Percentiles rank a stretch among this genome's conserved stretches.
Evolutionary conservation across 2,329 filamentous ascomycete species (phyloP).

Genomic region (Phialophora verrucosa): DNA sequence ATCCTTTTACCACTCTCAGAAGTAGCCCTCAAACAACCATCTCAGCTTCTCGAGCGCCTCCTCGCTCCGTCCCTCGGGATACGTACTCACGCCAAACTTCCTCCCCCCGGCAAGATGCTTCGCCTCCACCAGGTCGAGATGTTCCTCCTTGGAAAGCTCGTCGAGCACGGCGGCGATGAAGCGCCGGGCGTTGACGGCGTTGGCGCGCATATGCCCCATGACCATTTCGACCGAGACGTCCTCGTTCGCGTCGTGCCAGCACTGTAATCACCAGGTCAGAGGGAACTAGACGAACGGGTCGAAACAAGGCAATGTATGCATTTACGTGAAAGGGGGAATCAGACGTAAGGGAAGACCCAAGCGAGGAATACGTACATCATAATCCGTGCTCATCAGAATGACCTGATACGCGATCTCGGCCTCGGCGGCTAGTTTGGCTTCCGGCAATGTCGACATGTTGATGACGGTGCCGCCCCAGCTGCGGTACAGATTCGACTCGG

Average conservation of each 20-base stretch:
- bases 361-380: constrained; percentile 62
- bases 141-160: constrained; percentile 77
- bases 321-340: background rate
- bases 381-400: constrained; percentile 99
- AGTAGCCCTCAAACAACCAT: constrained; percentile 77
- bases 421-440: constrained; percentile 94
- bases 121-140: constrained; percentile 74
- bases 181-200: constrained; percentile 82
- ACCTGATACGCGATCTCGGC: constrained; percentile 97
- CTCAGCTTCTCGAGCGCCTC: constrained; percentile 80
- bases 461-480: constrained; percentile 92
- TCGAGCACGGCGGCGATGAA: constrained; percentile 88
- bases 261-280: constrained; percentile 49
- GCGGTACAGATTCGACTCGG: constrained; percentile 94
- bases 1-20: constrained; percentile 17
- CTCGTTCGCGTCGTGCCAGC: constrained; percentile 83
- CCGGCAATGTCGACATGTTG: constrained; percentile 96
- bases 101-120: constrained; percentile 80
- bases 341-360: background rate
- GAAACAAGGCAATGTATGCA: background rate
- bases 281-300: background rate
- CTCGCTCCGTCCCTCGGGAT: constrained; percentile 71
- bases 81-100: constrained; percentile 84
- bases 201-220: constrained; percentile 93
- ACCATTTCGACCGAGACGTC: constrained; percentile 97